These are phyloP conservation scores for Spergularia azorica DNA, from an alignment of 179 eudicot genomes.

Conservation along the genomic window DNA sequence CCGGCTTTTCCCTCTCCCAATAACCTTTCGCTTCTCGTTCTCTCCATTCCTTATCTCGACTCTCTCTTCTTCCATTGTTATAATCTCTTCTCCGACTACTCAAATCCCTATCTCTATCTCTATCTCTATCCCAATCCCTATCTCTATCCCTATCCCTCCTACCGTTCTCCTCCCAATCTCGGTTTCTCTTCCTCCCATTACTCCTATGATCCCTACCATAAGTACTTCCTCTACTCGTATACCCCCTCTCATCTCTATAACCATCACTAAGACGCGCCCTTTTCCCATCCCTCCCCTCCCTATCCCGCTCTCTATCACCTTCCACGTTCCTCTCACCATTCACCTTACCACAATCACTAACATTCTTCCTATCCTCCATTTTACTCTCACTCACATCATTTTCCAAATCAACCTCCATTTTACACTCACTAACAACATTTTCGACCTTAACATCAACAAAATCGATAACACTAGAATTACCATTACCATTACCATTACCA, in stretches of 20 bases:
- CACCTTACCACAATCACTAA: conserved; percentile 15
- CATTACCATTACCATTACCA: conserved; percentile 6
- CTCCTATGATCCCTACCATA: conserved; percentile 25
- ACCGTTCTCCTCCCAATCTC: conserved; percentile 33
- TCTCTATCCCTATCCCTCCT: conserved; percentile 44
- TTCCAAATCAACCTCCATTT: conserved; percentile 28
- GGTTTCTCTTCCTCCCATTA: conserved; percentile 34
- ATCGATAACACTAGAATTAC: not conserved
- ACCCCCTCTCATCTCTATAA: conserved; percentile 43
- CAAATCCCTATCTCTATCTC: conserved; percentile 37
- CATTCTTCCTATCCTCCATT: conserved; percentile 23
- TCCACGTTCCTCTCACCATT: conserved; percentile 17
- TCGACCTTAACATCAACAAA: conserved; percentile 14
- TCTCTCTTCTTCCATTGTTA: conserved; percentile 44
- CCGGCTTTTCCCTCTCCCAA: conserved; percentile 84
- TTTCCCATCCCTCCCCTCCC: conserved; percentile 45
- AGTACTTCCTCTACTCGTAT: conserved; percentile 30
- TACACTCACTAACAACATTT: conserved; percentile 6
- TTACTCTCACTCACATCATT: conserved; percentile 3
- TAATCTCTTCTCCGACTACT: conserved; percentile 49
- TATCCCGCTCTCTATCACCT: conserved; percentile 29
- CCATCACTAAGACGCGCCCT: conserved; percentile 37
- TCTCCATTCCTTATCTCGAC: conserved; percentile 56
- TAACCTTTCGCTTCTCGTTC: conserved; percentile 74
- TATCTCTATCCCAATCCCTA: conserved; percentile 28